phyloP scores from a whole-genome alignment of 768 basidiomycete species.

The Pleurotus cornucopiae region DNA sequence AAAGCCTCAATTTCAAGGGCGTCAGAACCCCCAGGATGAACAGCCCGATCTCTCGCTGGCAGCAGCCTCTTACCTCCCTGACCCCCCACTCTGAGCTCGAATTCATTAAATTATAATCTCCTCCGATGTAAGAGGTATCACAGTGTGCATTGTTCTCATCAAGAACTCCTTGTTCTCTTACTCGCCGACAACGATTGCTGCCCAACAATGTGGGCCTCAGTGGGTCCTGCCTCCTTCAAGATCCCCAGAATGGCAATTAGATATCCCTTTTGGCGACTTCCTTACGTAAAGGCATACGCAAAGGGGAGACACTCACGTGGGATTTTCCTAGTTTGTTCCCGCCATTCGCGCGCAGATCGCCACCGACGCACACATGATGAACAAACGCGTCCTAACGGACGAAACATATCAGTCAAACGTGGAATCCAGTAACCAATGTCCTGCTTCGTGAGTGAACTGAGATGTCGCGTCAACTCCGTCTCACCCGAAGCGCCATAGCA shows the following conservation, averaged over 20 bases:
- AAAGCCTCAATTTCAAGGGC: too few species aligned
- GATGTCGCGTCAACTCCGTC: constrained; percentile 10
- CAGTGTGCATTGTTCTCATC: constrained; percentile 2
- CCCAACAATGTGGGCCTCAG: not conserved
- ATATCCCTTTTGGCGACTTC: not conserved
- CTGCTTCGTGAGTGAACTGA: constrained; percentile 4
- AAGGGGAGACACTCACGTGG: not conserved
- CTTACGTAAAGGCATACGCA: not conserved
- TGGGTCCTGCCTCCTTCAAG: constrained; percentile 3
- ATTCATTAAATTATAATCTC: not conserved
- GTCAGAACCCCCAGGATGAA: too few species aligned
- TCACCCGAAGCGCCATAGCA: constrained; percentile 21
- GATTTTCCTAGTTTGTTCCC: not conserved
- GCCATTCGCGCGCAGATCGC: not conserved
- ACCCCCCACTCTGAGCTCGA: too few species aligned
- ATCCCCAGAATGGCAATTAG: not conserved
- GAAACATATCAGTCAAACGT: constrained; percentile 1
- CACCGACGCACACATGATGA: constrained; percentile 9
- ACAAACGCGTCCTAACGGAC: constrained; percentile 27
- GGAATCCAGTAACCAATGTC: not conserved
- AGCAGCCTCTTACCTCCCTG: too few species aligned
- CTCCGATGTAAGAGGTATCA: not conserved
- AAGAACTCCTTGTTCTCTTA: not conserved
- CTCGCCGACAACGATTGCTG: not conserved
- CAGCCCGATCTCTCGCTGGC: too few species aligned